Evolutionary conservation across 805 yeast genomes (phyloP), one percentile per base, ranked within the genome.

Genomic region (Candida hungchunana): DNA sequence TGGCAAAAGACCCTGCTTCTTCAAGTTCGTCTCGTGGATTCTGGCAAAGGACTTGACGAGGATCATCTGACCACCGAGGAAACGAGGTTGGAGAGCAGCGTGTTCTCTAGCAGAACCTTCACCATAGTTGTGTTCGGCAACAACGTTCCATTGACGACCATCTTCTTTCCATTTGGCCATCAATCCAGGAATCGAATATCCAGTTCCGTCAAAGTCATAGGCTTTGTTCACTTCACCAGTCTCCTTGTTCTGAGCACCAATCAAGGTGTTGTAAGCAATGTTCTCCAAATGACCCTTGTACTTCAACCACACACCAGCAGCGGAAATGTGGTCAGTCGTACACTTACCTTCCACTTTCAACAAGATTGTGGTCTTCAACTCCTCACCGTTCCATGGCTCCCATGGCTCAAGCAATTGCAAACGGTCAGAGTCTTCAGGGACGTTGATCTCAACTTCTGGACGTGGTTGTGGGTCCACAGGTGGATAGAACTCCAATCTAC

Each of bases 81-180:
- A 93, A 64, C 94, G 76, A 38, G 97, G 98, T 22, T 93, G 86
- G 49, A 93, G 71, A 12, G 97, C 97, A 30, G 98, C 98, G 56
- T 90, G 98, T 63, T 90, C 98, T 75, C 98, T 84, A 21, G 98
- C 97, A 32, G 97, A 89, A 53, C 98, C 98, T 69, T 90, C 98
- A 66, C 98, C 98, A 57, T 90, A 93, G 65, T 90, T 90, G 60
- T 93, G 96, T 62, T 93, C 98, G 36, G 97, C 97, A 46, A 93
- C 82, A 29, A 93, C 97, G 48, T 79, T 73, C 98, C 98, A 90
- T 15, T 94, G 93, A 51, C 83, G 74, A 13, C 63, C 50, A 43
- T 86, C 93, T 34, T 77, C 68, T 61, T 90, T 89, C 97, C 97
- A 93, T 62, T 84, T 84, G 63, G 80, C 82, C 96, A 93, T 93